Conservation (phyloP, 352 stramenopile genomes). For the Globisporangium splendens region DNA sequence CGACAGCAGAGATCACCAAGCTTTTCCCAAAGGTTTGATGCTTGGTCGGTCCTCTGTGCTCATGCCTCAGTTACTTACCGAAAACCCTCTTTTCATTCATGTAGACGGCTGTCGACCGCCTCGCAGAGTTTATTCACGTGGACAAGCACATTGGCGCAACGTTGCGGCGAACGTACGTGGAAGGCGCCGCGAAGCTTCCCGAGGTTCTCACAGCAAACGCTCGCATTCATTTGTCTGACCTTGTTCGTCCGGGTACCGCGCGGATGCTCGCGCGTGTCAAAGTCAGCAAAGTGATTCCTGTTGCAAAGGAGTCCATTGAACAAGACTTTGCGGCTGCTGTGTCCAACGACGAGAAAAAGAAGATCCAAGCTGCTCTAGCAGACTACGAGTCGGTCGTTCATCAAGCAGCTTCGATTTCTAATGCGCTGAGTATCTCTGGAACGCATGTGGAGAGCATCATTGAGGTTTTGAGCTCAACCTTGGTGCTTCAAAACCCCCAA, state of each 20-base stretch:
- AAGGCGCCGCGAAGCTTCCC: slow-evolving; percentile 22
- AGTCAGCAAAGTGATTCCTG: slow-evolving; percentile 23
- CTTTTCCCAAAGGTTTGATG: slow-evolving; percentile 42
- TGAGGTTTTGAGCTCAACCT: slow-evolving; percentile 27
- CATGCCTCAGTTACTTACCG: neutral
- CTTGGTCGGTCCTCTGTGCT: no score
- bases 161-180: slow-evolving; percentile 30
- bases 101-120: slow-evolving; percentile 27
- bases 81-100: slow-evolving; percentile 2
- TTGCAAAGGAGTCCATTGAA: slow-evolving; percentile 48
- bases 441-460: slow-evolving; percentile 28
- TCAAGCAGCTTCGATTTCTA: slow-evolving; percentile 21
- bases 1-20: slow-evolving; percentile 15
- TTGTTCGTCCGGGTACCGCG: slow-evolving; percentile 31
- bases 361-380: slow-evolving; percentile 47
- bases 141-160: slow-evolving; percentile 36
- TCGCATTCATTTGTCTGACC: slow-evolving; percentile 28
- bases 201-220: slow-evolving; percentile 33
- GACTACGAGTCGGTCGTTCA: slow-evolving; percentile 54
- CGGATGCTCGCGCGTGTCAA: slow-evolving; percentile 8
- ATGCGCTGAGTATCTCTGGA: slow-evolving; percentile 15
- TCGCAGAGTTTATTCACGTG: slow-evolving; percentile 46
- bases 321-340: slow-evolving; percentile 44
- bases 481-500: slow-evolving; percentile 41
- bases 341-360: slow-evolving; percentile 77